phyloP scores from a whole-genome alignment of 495 filamentous ascomycete genomes.

The Lentithecium fluviatile region DNA sequence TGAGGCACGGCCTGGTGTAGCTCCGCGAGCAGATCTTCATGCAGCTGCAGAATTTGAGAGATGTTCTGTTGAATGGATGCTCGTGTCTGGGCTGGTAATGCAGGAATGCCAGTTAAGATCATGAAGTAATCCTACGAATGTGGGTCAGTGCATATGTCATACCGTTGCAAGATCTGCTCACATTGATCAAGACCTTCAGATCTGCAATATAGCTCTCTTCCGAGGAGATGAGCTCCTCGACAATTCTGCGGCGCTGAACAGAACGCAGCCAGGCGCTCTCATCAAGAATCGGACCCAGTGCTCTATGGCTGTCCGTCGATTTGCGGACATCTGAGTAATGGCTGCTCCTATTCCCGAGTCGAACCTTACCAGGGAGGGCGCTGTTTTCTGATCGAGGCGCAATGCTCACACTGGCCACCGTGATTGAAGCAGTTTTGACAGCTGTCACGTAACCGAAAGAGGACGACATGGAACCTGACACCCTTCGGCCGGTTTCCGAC shows the following conservation, averaged over 20 bases:
- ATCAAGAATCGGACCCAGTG: constrained; percentile 59
- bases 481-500: constrained; percentile 39
- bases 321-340: constrained; percentile 58
- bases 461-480: constrained; percentile 64
- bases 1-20: constrained; percentile 62
- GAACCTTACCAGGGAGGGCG: constrained; percentile 53
- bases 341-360: constrained; percentile 63
- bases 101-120: constrained; percentile 60
- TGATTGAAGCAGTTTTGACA: constrained; percentile 74
- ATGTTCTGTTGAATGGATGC: constrained; percentile 65
- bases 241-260: constrained; percentile 68
- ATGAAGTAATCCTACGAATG: constrained; percentile 62
- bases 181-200: constrained; percentile 79
- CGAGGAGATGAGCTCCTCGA: constrained; percentile 80
- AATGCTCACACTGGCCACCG: constrained; percentile 66
- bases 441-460: constrained; percentile 72
- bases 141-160: no score
- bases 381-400: constrained; percentile 58
- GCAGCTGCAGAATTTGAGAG: constrained; percentile 66
- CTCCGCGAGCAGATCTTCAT: constrained; percentile 67
- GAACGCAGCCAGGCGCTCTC: constrained; percentile 68
- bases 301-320: constrained; percentile 66
- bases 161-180: constrained; percentile 50
- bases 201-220: constrained; percentile 89
- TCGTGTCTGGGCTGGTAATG: constrained; percentile 54